Base-by-base conservation (phyloP, 768 basidiomycete genomes). In the Kwoniella mangroviensis region DNA sequence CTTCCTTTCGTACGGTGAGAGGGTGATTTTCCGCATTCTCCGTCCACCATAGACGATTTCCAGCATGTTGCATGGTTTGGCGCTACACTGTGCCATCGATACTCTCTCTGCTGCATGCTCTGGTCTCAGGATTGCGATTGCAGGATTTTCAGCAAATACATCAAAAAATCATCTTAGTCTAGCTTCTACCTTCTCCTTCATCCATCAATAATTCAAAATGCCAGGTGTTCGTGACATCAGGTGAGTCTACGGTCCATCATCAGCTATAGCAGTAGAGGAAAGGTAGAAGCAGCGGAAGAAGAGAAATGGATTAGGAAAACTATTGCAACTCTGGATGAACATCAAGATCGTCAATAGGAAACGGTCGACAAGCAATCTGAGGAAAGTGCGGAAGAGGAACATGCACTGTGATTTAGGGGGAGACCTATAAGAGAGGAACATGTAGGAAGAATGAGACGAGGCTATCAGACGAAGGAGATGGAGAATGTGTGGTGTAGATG, bases 191-290 rank as follows among this genome's bases (percentile, higher is more conserved):
- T 61, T 53, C 61, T 68, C 72, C 69, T 68, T 63, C 63, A 74
- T 73, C 73, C 62, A 71, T 73, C 72, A 65, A 45, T 17, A 49
- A 67, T 76, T 80, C 68, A 85, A 84, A 74, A 86, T 86, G 85
- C 85, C 85, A 69, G 85, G 85, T 81, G 85, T 86, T 75, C 83
- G 85, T 75, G 86, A 86, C 76, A 83, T 86, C 79, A 82, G 82
- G 85, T 86, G 69, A 75, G 84, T 84, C 49, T 15, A 19, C 6
- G 19, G 13, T 34, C 12, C 19, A 49, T 49, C 45, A 17, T 13
- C 45, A 49, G 45, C 43, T 43, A 26, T 24, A 41, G 26, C 19
- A 49, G 51, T 4, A 22, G 11, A 41, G 52, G 26, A 21, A 26
- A 40, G 55, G 21, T 34, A 22, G n/a, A 57, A 45, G 34, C 12